phyloP scores from a whole-genome alignment of 2,329 filamentous ascomycete genomes.

The Cadophora sp. region DNA sequence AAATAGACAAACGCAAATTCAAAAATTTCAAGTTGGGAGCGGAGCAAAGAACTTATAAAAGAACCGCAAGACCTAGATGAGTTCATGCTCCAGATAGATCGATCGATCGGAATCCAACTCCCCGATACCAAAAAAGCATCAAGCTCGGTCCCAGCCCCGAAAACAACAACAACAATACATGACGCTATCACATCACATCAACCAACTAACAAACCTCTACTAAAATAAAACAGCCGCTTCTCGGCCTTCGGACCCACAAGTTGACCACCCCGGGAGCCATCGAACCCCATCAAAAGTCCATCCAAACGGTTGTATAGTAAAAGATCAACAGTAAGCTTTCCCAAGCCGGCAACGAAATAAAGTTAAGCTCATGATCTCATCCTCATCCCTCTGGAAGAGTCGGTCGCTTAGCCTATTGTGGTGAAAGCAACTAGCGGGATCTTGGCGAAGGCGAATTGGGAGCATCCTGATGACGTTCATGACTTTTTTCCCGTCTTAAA shows the following conservation, averaged over 20 bases:
- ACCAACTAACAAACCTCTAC: background rate
- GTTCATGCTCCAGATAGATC: constrained; percentile 6
- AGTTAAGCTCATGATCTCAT: constrained; percentile 17
- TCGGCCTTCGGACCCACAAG: constrained; percentile 8
- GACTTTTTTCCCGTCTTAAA: too few relatives aligned
- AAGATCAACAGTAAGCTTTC: constrained; percentile 3
- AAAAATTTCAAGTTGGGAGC: too few relatives aligned
- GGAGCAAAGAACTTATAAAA: background rate
- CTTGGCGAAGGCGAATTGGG: constrained; percentile 3
- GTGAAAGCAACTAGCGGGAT: background rate
- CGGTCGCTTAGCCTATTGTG: constrained; percentile 6
- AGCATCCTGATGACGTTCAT: constrained; percentile 19
- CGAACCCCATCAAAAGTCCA: background rate
- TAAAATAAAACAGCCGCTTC: background rate
- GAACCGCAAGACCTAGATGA: background rate
- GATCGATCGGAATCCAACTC: background rate
- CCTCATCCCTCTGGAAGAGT: background rate
- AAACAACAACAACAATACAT: background rate
- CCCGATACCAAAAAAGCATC: background rate
- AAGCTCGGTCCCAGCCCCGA: background rate
- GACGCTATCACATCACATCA: background rate
- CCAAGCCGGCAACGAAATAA: constrained; percentile 9
- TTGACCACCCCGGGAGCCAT: too few relatives aligned
- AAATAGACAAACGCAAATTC: too few relatives aligned
- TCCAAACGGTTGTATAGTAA: background rate